phyloP scores from a whole-genome alignment of 441 rosid genomes.

The Erodium chrysanthum region DNA sequence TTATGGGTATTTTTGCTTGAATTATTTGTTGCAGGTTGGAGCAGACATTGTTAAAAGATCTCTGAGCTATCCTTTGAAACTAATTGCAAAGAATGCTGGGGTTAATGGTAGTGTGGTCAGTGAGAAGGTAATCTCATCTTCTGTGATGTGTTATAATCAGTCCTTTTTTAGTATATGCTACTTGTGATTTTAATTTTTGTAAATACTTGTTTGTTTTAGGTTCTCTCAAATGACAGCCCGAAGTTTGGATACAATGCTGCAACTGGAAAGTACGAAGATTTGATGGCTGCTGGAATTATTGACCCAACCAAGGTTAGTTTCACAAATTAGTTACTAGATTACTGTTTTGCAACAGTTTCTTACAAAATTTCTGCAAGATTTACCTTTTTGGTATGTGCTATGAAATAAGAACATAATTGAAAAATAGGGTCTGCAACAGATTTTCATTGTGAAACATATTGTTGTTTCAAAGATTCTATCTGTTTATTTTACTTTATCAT shows the following conservation, averaged over 20 bases:
- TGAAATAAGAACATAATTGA: not conserved
- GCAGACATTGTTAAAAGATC: slow-evolving; percentile 88
- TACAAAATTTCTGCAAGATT: not conserved
- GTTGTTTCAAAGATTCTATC: not conserved
- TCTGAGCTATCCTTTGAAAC: slow-evolving; percentile 67
- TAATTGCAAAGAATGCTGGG: slow-evolving; percentile 91
- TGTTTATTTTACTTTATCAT: not conserved
- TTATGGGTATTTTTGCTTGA: not conserved
- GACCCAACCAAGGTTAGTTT: slow-evolving; percentile 81
- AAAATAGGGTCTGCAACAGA: not conserved
- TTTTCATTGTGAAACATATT: not conserved
- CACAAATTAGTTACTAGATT: no score
- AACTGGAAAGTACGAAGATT: slow-evolving; percentile 81
- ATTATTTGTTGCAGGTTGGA: slow-evolving; percentile 49
- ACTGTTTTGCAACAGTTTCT: no score
- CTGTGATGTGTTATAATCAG: not conserved
- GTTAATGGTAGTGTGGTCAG: slow-evolving; percentile 32
- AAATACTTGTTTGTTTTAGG: slow-evolving; percentile 29
- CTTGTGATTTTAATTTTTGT: not conserved
- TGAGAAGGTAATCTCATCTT: slow-evolving; percentile 17
- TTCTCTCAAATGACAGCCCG: slow-evolving; percentile 50
- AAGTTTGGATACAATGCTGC: slow-evolving; percentile 86
- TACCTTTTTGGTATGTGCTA: not conserved
- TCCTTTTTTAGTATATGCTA: not conserved
- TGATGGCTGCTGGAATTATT: slow-evolving; percentile 92